These are phyloP conservation scores for Schizophyllum commune DNA, from an alignment of 1,284 basidiomycete species.

Conservation along the genomic window DNA sequence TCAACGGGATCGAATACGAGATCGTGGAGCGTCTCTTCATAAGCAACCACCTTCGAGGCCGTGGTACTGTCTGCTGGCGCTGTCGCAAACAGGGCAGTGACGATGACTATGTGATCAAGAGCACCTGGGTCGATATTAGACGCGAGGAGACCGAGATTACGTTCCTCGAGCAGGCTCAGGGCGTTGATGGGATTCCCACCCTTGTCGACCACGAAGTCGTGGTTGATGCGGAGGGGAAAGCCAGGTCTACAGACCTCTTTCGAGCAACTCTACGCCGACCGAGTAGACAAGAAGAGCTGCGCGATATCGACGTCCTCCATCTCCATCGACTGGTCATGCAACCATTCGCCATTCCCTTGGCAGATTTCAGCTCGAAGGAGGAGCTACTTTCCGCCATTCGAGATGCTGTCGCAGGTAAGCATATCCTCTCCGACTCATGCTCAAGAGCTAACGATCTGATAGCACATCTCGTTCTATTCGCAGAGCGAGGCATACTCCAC, in stretches of 20 bases:
- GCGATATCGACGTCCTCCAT: background rate
- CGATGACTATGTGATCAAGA: conserved; percentile 6
- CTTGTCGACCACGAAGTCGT: conserved; percentile 1
- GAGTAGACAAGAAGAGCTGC: background rate
- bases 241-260: background rate
- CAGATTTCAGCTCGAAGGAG: background rate
- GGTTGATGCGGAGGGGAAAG: background rate
- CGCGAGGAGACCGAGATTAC: conserved; percentile 3
- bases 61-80: conserved; percentile 7
- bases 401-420: conserved; percentile 4
- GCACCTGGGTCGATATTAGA: conserved; percentile 3
- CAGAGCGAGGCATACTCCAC: conserved; percentile 1
- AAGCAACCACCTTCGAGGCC: conserved; percentile 3
- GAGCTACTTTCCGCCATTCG: conserved; percentile 8
- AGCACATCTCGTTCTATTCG: conserved; percentile 2
- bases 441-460: background rate
- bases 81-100: background rate
- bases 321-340: conserved; percentile 4
- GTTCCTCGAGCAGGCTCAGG: background rate
- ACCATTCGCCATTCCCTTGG: background rate
- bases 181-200: background rate
- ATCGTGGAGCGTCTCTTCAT: background rate
- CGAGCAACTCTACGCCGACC: background rate
- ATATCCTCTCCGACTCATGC: background rate
- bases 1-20: background rate